phyloP scores from a whole-genome alignment of 176 grass and related monocot genomes.

The Triticum aestivum region DNA sequence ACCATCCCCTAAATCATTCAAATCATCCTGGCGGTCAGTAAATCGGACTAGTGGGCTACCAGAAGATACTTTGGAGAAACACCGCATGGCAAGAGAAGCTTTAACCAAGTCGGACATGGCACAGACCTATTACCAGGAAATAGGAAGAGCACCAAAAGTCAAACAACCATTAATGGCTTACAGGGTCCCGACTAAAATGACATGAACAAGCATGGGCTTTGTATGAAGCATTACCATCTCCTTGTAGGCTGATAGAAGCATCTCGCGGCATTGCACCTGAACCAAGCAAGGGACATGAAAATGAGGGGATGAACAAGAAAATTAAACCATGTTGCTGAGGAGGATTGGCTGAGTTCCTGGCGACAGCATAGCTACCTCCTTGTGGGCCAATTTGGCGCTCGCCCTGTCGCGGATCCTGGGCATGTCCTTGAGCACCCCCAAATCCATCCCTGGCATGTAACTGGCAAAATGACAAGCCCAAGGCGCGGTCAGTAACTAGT shows the following conservation, averaged over 20 bases:
- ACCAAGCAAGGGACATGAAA: conserved; percentile 23
- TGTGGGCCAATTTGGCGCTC: conserved; percentile 53
- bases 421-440: conserved; percentile 83
- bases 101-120: conserved; percentile 58
- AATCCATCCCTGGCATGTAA: conserved; percentile 57
- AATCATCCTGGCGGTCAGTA: conserved; percentile 50
- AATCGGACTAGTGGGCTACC: conserved; percentile 47
- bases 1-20: conserved; percentile 79
- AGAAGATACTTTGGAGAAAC: conserved; percentile 55
- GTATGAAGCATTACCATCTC: conserved; percentile 57
- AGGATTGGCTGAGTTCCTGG: conserved; percentile 9
- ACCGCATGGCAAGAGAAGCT: conserved; percentile 64
- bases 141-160: conserved; percentile 12
- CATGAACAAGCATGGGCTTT: neutral
- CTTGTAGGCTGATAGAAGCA: conserved; percentile 69
- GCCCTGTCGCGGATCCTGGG: conserved; percentile 61
- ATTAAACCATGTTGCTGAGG: neutral
- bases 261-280: conserved; percentile 47
- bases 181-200: neutral
- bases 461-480: conserved; percentile 50
- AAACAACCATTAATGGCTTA: neutral
- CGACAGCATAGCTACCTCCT: conserved; percentile 48
- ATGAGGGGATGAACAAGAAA: conserved; percentile 13
- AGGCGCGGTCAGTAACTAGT: neutral
- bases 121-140: conserved; percentile 47